Percentiles rank a stretch among this genome's conserved stretches.
phyloP scores from a whole-genome alignment of 2,329 filamentous ascomycete genomes.

The Cercospora nicotianae region DNA sequence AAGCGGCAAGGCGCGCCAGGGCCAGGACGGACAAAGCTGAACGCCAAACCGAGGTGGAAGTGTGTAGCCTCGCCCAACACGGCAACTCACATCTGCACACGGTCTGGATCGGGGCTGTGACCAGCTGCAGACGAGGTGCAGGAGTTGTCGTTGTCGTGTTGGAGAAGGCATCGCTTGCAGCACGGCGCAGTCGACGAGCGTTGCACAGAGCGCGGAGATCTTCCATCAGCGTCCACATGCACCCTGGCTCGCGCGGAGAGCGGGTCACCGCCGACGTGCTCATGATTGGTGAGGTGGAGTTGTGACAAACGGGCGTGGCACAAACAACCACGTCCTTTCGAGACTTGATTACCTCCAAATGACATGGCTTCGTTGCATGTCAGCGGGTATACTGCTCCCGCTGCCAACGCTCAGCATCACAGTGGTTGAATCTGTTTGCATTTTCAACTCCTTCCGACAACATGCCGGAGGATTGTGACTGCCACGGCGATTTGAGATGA shows the following conservation, averaged over 20 bases:
- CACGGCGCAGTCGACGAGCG: background rate
- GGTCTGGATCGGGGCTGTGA: background rate
- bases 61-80: background rate
- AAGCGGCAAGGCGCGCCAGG: background rate
- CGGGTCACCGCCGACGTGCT: background rate
- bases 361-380: background rate
- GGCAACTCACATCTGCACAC: background rate
- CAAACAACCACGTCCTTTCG: background rate
- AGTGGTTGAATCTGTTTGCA: background rate
- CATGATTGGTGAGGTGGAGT: background rate
- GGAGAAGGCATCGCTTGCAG: background rate
- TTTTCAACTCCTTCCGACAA: background rate
- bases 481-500: slow-evolving; percentile 2
- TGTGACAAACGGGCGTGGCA: background rate
- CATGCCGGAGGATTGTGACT: background rate
- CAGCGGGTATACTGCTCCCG: background rate
- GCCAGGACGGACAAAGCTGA: background rate
- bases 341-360: background rate
- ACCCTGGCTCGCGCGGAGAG: background rate
- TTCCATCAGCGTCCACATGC: background rate
- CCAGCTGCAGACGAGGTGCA: background rate
- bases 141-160: background rate
- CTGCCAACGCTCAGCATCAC: background rate
- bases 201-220: background rate
- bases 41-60: background rate